phyloP scores from a whole-genome alignment of 257 asterid species.

The Gentiana macrophylla region DNA sequence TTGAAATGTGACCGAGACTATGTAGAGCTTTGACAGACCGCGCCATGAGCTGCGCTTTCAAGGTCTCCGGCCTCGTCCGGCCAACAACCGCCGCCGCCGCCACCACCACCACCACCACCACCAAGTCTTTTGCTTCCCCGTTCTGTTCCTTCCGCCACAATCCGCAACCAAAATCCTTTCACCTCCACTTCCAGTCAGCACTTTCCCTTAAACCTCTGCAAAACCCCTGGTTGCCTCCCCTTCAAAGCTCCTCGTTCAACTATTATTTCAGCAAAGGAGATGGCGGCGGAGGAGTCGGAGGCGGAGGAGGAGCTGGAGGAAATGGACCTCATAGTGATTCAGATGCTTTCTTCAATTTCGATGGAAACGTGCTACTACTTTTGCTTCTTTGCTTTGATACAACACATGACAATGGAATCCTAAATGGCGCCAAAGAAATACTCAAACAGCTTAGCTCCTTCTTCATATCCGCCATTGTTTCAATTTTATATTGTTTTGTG shows the following conservation, averaged over 20 bases:
- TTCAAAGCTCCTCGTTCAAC: not conserved
- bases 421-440: conserved; percentile 10
- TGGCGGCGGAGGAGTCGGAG: conserved; percentile 18
- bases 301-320: conserved; percentile 27
- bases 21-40: not conserved
- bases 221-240: conserved; percentile 13
- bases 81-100: conserved; percentile 1
- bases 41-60: conserved; percentile 45
- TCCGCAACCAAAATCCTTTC: conserved; percentile 12
- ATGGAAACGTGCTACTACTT: conserved; percentile 19
- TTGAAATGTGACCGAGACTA: not conserved
- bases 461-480: not conserved
- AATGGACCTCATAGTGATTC: conserved; percentile 21
- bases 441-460: conserved; percentile 6
- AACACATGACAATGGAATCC: conserved; percentile 13
- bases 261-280: conserved; percentile 1
- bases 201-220: conserved; percentile 17
- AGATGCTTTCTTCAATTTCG: conserved; percentile 31
- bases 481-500: conserved; percentile 18
- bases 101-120: conserved; percentile 14
- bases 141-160: conserved; percentile 7
- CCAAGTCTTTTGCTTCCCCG: not conserved
- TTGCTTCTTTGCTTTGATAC: conserved; percentile 15
- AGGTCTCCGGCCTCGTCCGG: conserved; percentile 13
- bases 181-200: conserved; percentile 13